Base-by-base conservation (phyloP, 805 yeast genomes). In the Pichia nanzhaoensis region DNA sequence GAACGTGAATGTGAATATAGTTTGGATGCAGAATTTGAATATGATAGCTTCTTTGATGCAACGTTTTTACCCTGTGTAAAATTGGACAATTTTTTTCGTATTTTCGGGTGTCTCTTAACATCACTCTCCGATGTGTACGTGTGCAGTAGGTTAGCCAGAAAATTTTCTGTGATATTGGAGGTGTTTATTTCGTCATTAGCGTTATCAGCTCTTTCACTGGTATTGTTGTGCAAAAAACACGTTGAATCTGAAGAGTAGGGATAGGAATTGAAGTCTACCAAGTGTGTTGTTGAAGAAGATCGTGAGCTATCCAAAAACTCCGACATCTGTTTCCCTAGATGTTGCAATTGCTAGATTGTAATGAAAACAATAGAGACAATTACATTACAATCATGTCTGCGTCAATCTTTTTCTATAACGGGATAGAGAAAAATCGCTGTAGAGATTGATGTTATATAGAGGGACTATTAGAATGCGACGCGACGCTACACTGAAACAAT, bases 281-380 rank as follows among this genome's bases (percentile, higher is more conserved):
- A 17, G 31, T 44, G 44, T 4, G 44, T 44, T 2, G 47, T 39
- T n/a, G 44, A 35, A 9, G 43, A 12, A 2, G 41, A 40, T 22
- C 34, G 27, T 5, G 36, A 9, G 2, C 17, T 30, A n/a, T 41
- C 44, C 16, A 41, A 34, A 13, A 24, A 19, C 21, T 24, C 24
- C 3, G 33, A 16, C 38, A 34, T 37, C n/a, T 3, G n/a, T n/a
- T n/a, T n/a, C n/a, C n/a, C n/a, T n/a, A n/a, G 12, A 24, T 24
- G 30, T 24, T 24, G 30, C 7, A 24, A 24, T 24, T 8, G 30
- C 30, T 24, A n/a, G n/a, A n/a, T n/a, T n/a, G n/a, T n/a, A n/a
- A n/a, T n/a, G n/a, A n/a, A n/a, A n/a, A n/a, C n/a, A n/a, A n/a
- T n/a, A n/a, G n/a, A n/a, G n/a, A n/a, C n/a, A n/a, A n/a, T n/a